Evolutionary conservation across 306 rosid genomes (phyloP), one percentile per base, ranked within the genome.

Genomic region (Begonia fuchsioides): DNA sequence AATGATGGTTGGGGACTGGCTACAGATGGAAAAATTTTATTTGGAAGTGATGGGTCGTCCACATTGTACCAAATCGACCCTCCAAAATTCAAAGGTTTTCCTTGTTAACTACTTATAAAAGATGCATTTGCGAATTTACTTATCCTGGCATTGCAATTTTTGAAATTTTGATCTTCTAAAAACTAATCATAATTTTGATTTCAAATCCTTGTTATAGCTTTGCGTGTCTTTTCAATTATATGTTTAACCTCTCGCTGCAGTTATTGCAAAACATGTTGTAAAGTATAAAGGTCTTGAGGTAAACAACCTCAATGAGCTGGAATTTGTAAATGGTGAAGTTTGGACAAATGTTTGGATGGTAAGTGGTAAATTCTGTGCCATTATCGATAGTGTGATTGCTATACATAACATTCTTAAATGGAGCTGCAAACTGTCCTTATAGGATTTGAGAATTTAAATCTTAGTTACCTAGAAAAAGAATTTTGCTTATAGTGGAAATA

Each of bases 1-100:
- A 43, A 56, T 32, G 97, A 90, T 74, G 97, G 97, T 50, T 90
- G 97, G 97, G 97, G 97, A 58, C 63, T 90, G 56, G 87, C 97
- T 67, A 78, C 92, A 44, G 97, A 90, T 61, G 97, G 90, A 60
- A 61, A 81, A 54, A 60, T 72, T 66, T 59, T 88, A 68, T 90
- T 70, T 71, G 97, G 97, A 69, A 90, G 82, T 68, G 97, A 84
- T 57, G 97, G 97, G 50, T 66, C 82, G 17, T 81, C 95, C 65
- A 56, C 79, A 49, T 63, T 90, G 65, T 84, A 90, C 67, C 59
- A 68, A 64, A 54, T 90, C 48, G 74, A 90, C 68, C 92, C 90
- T 43, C 59, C 54, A 51, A 76, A 87, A 40, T 65, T 78, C 47
- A 69, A 62, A 84, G 86, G 97, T 88, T 49, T 38, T 48, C 63